Base-by-base conservation (phyloP, 2,329 filamentous ascomycete species). In the Fusarium vanettenii region DNA sequence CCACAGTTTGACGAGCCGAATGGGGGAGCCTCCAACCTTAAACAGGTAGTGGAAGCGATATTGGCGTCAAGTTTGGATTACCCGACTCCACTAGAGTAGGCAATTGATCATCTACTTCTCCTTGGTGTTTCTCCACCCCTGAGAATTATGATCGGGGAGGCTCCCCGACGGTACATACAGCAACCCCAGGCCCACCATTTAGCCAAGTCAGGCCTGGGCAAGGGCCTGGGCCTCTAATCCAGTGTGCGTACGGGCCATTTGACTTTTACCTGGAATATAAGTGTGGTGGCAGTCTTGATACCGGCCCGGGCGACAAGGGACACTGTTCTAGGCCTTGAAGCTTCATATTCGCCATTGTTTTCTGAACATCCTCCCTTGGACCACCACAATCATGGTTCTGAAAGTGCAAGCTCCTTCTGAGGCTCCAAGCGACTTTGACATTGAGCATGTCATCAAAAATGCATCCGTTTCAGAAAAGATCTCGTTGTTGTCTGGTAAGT, bases 381-480 rank as follows among this genome's bases (percentile, higher is more conserved):
- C 16, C 25, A n/a, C 25, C 14, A 5, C 22, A 18, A 7, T 16
- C 9, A 50, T 50, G 45, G 25, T 50, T 50, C 16, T 50, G 6
- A 50, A 50, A 50, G 16, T 29, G 5, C 43, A 48, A 27, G 43
- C 22, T 27, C 22, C 43, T 48, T 10, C 14, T 18, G 43, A 10
- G 8, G 0, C 14, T 3, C 6, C 43, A n/a, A 13, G 20, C 27
- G 25, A 50, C 9, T 67, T 68, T 43, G 52, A 64, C 35, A 25
- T 68, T 1, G 66, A 60, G 6, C 31, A 64, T 60, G 61, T 68
- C 41, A 60, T 68, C 14, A n/a, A 59, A 33, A 52, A 68, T n/a
- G 66, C 66, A 29, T 60, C 61, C 8, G 25, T 68, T 7, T 20
- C 50, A 25, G 66, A 68, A 7, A 68, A 68, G 22, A 60, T 68